Evolutionary conservation across 2,329 filamentous ascomycete species (phyloP), one percentile per base, ranked within the genome.

Genomic region (Cladosporium halotolerans): DNA sequence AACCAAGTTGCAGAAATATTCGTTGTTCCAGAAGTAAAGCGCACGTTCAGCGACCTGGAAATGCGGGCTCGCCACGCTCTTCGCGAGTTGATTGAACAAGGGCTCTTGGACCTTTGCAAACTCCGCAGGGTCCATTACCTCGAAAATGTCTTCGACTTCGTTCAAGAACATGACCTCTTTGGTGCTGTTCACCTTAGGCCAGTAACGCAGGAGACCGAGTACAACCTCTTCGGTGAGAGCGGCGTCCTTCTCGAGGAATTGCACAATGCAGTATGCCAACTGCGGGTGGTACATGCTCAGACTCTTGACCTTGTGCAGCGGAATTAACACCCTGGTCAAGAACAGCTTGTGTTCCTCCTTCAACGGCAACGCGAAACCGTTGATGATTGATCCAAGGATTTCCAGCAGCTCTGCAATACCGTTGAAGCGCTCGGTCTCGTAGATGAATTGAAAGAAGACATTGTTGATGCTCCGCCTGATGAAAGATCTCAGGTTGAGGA

Each of bases 131-230:
- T 99, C 93, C 93, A 99, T 99, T 45, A 99, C 93, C 73, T 99
- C 93, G 68, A 99, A 99, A 58, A 99, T 99, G 68, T 99, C 93
- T 71, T 99, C 93, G 33, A 99, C 92, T 72, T 99, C 93, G 65
- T 99, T 99, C 63, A 99, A 77, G 74, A 95, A 99, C 93, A 99
- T 99, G 67, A 99, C 93, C 72, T 99, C 93, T 73, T 99, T 99
- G 50, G 93, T 99, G 73, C 93, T 97, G 74, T 99, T 99, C 64
- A 95, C 89, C 78, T 99, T 99, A 45, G 93, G 93, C 93, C 93
- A 99, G 72, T 96, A 99, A 62, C 93, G 86, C 58, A 99, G 79
- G 53, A 99, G 79, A 43, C 93, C 93, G 60, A 97, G 83, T 45
- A 99, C 93, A 57, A 97, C 89, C 76, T 99, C 93, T 82, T 99